Evolutionary conservation across 768 basidiomycete species (phyloP), one percentile per base, ranked within the genome.

Genomic region (Podaxis sp.): DNA sequence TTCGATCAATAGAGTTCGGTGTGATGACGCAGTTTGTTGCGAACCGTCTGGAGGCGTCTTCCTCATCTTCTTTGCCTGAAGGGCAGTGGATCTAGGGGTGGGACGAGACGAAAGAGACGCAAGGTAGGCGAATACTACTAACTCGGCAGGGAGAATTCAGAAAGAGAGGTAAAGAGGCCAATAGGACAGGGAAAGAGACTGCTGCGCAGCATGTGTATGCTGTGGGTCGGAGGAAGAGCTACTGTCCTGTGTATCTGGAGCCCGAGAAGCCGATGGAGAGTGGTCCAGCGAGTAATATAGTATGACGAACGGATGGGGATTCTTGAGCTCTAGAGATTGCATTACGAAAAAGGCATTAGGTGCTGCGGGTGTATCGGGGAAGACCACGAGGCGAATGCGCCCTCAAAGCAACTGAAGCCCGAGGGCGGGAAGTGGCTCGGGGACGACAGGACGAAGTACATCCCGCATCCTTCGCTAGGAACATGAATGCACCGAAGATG

Each of bases 391-490:
- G 61, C n/a, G 19, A 13, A 36, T 12, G 48, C 9, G 53, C 28
- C 44, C 26, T 22, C 15, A 9, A 33, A 33, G 33, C 2, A 9
- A 33, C 33, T 33, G 33, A 33, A 9, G 8, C 33, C 33, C 33
- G 33, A 33, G 33, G 33, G 33, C 33, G 33, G 33, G 33, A 33
- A 33, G 33, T 33, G 33, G 33, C 33, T 2, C 33, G 33, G 33
- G 9, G 8, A 28, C 33, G 58, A 19, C 36, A 15, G 40, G 49
- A 36, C 19, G 26, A 22, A 44, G 42, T 42, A 39, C 13, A 54
- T 51, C 55, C 61, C 61, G 61, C 36, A 57, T 36, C 48, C 54
- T 63, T 63, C 61, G 61, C 61, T 57, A 57, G 61, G 57, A 63
- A 55, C 54, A 51, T 26, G 28, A 33, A 44, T 30, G 24, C 24